A percentile compares a stretch with the other conserved stretches of the same genome.
These are phyloP conservation scores for Smallanthus sonchifolius DNA, from an alignment of 129 eudicot species.

Conservation along the genomic window DNA sequence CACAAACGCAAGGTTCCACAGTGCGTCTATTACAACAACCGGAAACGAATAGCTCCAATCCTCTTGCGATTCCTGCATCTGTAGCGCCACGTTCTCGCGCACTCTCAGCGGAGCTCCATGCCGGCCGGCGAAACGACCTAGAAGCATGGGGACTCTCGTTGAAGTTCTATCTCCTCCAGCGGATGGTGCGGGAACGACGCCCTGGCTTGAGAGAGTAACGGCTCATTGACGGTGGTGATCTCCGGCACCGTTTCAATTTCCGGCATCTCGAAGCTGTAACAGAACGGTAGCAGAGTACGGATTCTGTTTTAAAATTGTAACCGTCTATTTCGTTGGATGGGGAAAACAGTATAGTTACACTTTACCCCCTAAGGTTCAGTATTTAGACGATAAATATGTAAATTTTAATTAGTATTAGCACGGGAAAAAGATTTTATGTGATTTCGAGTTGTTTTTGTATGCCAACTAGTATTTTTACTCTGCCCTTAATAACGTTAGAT, in stretches of 20 bases:
- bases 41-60: conserved; percentile 81
- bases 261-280: neutral
- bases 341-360: neutral
- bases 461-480: neutral
- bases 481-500: no score
- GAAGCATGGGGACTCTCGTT: conserved; percentile 28
- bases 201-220: conserved; percentile 7
- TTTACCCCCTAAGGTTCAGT: neutral
- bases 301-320: conserved; percentile 9
- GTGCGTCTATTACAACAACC: conserved; percentile 56
- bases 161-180: conserved; percentile 7
- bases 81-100: neutral
- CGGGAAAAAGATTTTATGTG: neutral
- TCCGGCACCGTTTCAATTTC: conserved; percentile 8
- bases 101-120: conserved; percentile 30
- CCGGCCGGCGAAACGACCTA: conserved; percentile 50
- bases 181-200: neutral
- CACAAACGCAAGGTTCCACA: conserved; percentile 65
- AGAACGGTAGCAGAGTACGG: neutral
- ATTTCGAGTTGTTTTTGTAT: neutral
- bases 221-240: conserved; percentile 13
- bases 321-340: neutral
- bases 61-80: conserved; percentile 18
- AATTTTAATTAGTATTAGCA: neutral
- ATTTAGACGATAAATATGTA: neutral